phyloP scores from a whole-genome alignment of 2,329 filamentous ascomycete species.

The Trichoderma atroviride region DNA sequence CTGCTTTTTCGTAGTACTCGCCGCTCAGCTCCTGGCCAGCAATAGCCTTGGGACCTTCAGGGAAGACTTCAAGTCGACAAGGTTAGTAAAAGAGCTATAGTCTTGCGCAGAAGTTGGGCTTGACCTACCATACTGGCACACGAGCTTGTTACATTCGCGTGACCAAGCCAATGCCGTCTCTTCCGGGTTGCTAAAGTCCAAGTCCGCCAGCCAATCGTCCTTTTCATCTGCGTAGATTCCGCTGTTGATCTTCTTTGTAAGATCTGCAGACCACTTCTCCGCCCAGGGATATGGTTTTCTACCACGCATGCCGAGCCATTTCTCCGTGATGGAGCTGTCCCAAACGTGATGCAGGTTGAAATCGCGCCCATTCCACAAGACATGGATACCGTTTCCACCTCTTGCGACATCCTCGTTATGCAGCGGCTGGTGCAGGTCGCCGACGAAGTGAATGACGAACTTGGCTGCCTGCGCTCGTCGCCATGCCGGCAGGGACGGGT shows the following conservation, averaged over 20 bases:
- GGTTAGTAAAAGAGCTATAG: neutral
- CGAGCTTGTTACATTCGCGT: conserved; percentile 61
- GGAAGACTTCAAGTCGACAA: conserved; percentile 51
- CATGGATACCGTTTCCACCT: conserved; percentile 70
- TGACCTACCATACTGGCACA: conserved; percentile 62
- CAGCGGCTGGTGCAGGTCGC: conserved; percentile 70
- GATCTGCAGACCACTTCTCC: conserved; percentile 57
- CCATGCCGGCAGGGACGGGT: conserved; percentile 47
- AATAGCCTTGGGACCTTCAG: conserved; percentile 61
- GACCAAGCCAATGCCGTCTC: conserved; percentile 66
- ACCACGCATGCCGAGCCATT: conserved; percentile 56
- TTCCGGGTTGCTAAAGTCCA: conserved; percentile 57
- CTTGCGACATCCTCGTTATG: conserved; percentile 65
- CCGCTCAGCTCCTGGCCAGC: conserved; percentile 62
- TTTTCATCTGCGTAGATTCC: conserved; percentile 58
- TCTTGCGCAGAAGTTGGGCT: neutral
- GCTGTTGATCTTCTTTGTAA: conserved; percentile 56
- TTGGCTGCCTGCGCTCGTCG: conserved; percentile 63
- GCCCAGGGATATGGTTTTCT: conserved; percentile 55
- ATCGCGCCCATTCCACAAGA: conserved; percentile 59
- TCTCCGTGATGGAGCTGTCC: conserved; percentile 71
- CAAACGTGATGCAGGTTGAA: conserved; percentile 74
- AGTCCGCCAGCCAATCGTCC: conserved; percentile 58
- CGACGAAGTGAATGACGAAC: conserved; percentile 69
- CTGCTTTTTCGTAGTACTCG: conserved; percentile 65